Evolutionary conservation across 202 grass and related monocot species (phyloP).

Genomic region (Miscanthus sacchariflorus): DNA sequence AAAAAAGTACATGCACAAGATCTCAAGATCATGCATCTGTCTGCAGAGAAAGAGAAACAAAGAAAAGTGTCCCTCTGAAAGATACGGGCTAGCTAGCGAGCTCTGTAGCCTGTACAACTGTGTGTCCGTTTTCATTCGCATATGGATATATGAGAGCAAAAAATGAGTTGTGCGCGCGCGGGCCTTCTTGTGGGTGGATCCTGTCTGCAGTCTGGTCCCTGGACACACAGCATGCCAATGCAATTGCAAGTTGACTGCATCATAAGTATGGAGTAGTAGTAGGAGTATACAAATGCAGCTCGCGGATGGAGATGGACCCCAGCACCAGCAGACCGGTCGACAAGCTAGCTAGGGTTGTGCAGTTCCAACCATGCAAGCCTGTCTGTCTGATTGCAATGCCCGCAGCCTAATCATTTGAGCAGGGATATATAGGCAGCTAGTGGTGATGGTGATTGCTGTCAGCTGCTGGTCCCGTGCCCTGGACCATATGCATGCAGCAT

Average conservation of each 20-base stretch:
- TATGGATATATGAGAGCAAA: no score
- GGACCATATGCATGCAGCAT: background rate
- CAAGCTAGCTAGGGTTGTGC: background rate
- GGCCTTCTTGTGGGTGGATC: no score
- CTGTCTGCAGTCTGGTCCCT: no score
- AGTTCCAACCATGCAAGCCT: background rate
- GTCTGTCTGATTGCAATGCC: no score
- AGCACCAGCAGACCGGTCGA: background rate
- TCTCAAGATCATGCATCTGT: background rate
- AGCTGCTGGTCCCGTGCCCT: no score
- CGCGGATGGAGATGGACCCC: background rate
- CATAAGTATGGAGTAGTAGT: no score
- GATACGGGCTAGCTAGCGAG: conserved; percentile 27
- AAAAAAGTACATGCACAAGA: conserved; percentile 6
- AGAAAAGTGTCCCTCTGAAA: background rate
- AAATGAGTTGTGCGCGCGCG: no score
- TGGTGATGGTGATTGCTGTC: no score
- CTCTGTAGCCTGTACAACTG: no score
- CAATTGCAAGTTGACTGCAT: no score
- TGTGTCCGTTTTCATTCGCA: no score
- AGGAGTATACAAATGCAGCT: background rate
- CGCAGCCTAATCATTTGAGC: background rate
- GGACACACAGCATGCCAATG: background rate
- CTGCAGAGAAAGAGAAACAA: background rate
- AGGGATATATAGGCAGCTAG: no score